These are phyloP conservation scores for Capronia coronata DNA, from an alignment of 2,329 filamentous ascomycete species.

Conservation along the genomic window DNA sequence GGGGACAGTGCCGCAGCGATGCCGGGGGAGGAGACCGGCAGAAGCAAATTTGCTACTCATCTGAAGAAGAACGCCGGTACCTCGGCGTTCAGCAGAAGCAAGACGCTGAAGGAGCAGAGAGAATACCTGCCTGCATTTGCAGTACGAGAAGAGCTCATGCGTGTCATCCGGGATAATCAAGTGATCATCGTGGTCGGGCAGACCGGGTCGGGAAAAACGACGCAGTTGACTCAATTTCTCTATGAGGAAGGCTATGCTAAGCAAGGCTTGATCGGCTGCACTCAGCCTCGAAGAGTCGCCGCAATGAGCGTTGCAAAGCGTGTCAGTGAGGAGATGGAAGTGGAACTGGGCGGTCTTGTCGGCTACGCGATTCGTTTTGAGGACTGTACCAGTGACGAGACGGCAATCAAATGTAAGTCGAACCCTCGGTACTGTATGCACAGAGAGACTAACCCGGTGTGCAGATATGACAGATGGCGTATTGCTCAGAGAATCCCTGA, in stretches of 20 bases:
- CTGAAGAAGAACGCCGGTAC: constrained; percentile 76
- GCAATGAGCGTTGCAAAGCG: constrained; percentile 98
- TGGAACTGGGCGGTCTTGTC: constrained; percentile 76
- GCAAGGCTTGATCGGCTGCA: constrained; percentile 86
- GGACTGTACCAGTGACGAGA: constrained; percentile 93
- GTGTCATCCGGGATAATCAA: constrained; percentile 93
- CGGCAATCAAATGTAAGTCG: constrained; percentile 72
- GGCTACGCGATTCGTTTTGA: constrained; percentile 98
- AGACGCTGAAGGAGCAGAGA: constrained; percentile 81
- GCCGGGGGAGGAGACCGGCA: constrained; percentile 62
- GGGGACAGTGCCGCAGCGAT: constrained; percentile 76
- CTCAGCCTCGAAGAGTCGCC: constrained; percentile 91
- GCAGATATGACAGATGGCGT: constrained; percentile 94
- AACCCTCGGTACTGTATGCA: constrained; percentile 10
- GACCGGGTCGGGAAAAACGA: constrained; percentile 96
- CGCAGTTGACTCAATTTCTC: constrained; percentile 89
- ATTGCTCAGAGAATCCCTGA: constrained; percentile 82
- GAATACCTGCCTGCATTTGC: constrained; percentile 94
- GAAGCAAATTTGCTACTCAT: constrained; percentile 80
- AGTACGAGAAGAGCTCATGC: constrained; percentile 82
- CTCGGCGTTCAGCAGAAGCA: constrained; percentile 88
- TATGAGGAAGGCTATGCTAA: constrained; percentile 88
- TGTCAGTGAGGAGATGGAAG: constrained; percentile 97
- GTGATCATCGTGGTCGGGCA: constrained; percentile 95
- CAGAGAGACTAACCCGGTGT: constrained; percentile 10